A percentile compares a stretch with the other conserved stretches of the same genome.
Evolutionary conservation across 306 rosid species (phyloP).

Genomic region (Spatholobus suberectus): DNA sequence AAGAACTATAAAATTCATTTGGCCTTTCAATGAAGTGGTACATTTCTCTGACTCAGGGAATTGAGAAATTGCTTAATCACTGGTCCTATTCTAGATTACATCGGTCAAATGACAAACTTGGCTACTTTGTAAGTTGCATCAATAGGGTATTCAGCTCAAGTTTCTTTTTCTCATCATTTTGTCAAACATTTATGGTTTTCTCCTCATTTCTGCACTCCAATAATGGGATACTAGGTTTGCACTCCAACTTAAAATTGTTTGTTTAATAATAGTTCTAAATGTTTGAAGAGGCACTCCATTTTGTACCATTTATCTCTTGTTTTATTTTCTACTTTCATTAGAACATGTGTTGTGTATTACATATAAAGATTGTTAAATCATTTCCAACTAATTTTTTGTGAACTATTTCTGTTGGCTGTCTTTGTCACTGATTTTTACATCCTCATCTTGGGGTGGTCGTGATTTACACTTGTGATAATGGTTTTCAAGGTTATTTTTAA

Average conservation of each 20-base stretch:
- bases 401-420: background rate
- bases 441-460: background rate
- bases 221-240: background rate
- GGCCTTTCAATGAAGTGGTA: background rate
- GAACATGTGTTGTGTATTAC: background rate
- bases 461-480: too few species aligned
- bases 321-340: background rate
- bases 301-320: background rate
- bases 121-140: conserved; percentile 59
- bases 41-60: conserved; percentile 55
- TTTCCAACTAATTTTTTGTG: background rate
- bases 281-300: background rate
- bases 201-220: background rate
- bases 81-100: conserved; percentile 53
- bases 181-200: background rate
- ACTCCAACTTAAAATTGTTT: background rate
- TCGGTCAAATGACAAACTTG: conserved; percentile 38
- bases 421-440: background rate
- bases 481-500: background rate
- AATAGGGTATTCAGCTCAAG: background rate
- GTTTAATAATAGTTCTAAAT: background rate
- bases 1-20: background rate
- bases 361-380: background rate
- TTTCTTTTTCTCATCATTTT: background rate
- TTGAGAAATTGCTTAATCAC: conserved; percentile 80